These are phyloP conservation scores for Colletotrichum lini DNA, from an alignment of 2,329 filamentous ascomycete species.

Conservation along the genomic window DNA sequence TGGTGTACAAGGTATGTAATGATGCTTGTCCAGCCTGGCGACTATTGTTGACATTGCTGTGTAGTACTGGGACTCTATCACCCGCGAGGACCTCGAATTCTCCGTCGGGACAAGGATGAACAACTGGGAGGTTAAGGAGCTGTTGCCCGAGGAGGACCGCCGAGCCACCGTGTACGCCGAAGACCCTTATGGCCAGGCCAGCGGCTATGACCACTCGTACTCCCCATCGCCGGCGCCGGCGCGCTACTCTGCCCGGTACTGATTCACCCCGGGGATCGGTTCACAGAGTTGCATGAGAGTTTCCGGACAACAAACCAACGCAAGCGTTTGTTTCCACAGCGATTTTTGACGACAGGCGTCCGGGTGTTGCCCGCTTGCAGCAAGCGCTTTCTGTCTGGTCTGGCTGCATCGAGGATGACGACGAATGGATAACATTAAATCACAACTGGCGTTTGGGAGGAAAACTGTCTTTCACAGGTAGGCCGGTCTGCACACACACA, in stretches of 20 bases:
- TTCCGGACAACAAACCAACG: background rate
- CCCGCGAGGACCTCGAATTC: slow-evolving; percentile 97
- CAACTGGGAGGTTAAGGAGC: slow-evolving; percentile 98
- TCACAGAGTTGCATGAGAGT: background rate
- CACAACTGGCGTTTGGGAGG: slow-evolving; percentile 31
- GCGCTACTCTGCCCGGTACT: slow-evolving; percentile 64
- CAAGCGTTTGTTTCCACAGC: background rate
- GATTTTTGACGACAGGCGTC: slow-evolving; percentile 3
- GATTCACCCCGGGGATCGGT: background rate
- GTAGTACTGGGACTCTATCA: slow-evolving; percentile 99
- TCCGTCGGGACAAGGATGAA: slow-evolving; percentile 95
- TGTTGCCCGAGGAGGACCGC: slow-evolving; percentile 85
- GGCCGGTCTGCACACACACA: background rate
- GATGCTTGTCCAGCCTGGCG: background rate
- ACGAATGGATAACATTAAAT: slow-evolving; percentile 23
- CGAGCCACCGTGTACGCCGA: slow-evolving; percentile 81
- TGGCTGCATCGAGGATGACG: slow-evolving; percentile 14
- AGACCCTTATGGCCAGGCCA: slow-evolving; percentile 73
- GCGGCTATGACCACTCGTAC: slow-evolving; percentile 67
- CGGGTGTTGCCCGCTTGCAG: background rate
- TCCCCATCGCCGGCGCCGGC: slow-evolving; percentile 57
- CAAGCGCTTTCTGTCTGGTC: background rate
- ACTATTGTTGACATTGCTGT: slow-evolving; percentile 27
- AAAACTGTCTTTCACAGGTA: slow-evolving; percentile 31
- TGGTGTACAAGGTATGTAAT: slow-evolving; percentile 90